A percentile compares a stretch with the other conserved stretches of the same genome.
Evolutionary conservation across 2,329 filamentous ascomycete genomes (phyloP).

Genomic region (Fusarium sp.): DNA sequence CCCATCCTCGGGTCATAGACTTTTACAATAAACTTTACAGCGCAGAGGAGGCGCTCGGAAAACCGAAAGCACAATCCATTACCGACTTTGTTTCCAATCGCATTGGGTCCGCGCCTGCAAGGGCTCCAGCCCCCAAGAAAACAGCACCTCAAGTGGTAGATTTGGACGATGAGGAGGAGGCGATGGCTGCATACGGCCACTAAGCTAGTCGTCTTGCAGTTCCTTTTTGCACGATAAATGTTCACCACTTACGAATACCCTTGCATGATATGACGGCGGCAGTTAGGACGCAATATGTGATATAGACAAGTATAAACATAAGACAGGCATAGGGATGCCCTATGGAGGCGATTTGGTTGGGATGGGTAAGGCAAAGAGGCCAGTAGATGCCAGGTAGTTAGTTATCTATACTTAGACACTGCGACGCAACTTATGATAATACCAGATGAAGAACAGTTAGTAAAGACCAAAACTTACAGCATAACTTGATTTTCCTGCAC

Average conservation of each 20-base stretch:
- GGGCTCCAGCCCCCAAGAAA: conserved; percentile 33
- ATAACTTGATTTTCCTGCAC: not conserved
- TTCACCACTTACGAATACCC: conserved; percentile 10
- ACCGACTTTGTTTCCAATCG: conserved; percentile 55
- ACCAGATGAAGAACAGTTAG: conserved; percentile 26
- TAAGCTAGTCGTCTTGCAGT: conserved; percentile 9
- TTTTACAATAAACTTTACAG: conserved; percentile 89
- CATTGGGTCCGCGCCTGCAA: conserved; percentile 45
- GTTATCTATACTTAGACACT: conserved; percentile 26
- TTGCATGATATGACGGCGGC: conserved; percentile 24
- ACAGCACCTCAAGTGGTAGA: conserved; percentile 43
- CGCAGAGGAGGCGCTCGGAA: conserved; percentile 67
- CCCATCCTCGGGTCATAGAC: conserved; percentile 84
- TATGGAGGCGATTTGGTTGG: conserved; percentile 20
- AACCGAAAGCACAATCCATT: conserved; percentile 50
- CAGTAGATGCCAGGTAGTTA: conserved; percentile 21
- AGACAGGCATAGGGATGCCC: conserved; percentile 29
- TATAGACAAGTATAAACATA: conserved; percentile 8
- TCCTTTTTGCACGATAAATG: conserved; percentile 8
- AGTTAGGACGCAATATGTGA: conserved; percentile 7
- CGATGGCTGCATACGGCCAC: conserved; percentile 60
- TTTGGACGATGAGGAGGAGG: conserved; percentile 64
- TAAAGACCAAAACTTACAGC: not conserved
- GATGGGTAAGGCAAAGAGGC: conserved; percentile 7
- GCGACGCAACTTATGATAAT: conserved; percentile 28